Percentiles rank a stretch among this genome's conserved stretches.
Evolutionary conservation across 345 rosid species (phyloP).

Genomic region (Xanthoceras sorbifolium): DNA sequence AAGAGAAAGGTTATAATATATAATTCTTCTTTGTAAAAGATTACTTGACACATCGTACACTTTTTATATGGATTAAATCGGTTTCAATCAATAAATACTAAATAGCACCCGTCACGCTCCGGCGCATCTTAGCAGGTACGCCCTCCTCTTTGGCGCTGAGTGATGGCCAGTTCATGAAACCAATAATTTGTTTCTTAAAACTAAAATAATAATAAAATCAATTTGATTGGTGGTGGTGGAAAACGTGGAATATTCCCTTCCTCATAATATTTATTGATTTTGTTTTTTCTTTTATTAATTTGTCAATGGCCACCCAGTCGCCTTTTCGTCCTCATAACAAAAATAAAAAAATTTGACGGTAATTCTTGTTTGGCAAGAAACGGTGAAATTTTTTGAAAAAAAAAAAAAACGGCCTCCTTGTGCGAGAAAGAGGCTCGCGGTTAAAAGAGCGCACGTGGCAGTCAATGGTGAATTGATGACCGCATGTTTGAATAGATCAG

Average conservation of each 20-base stretch:
- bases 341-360: neutral
- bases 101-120: neutral
- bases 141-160: neutral
- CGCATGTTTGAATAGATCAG: neutral
- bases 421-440: too few relatives aligned
- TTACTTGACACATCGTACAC: neutral
- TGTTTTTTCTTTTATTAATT: neutral
- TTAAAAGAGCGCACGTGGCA: neutral
- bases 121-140: conserved; percentile 6
- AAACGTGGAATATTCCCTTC: conserved; percentile 6
- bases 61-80: neutral
- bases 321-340: neutral
- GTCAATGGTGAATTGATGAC: conserved; percentile 4
- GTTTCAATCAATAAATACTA: neutral
- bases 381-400: neutral
- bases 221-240: neutral
- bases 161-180: conserved; percentile 11
- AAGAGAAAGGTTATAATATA: neutral
- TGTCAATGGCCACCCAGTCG: neutral
- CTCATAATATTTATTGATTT: neutral
- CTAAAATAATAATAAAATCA: neutral
- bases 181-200: conserved; percentile 8
- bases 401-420: neutral
- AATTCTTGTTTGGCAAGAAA: neutral
- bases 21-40: neutral